These are phyloP conservation scores for Flaveria trinervia DNA, from an alignment of 129 eudicot species.

Conservation along the genomic window DNA sequence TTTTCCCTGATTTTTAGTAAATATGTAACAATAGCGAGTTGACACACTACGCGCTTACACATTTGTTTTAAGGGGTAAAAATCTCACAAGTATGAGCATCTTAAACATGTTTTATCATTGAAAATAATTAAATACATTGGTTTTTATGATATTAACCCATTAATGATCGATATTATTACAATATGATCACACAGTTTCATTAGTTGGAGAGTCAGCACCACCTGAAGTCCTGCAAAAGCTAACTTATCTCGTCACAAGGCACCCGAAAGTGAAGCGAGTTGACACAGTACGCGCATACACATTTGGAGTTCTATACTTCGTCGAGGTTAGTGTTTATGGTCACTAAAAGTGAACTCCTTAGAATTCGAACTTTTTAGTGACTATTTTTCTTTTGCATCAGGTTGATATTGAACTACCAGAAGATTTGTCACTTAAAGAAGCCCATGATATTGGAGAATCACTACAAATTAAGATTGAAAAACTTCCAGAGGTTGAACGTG, in stretches of 20 bases:
- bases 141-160: not conserved
- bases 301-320: constrained; percentile 85
- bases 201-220: constrained; percentile 92
- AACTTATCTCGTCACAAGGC: constrained; percentile 81
- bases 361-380: too few species aligned
- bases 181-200: constrained; percentile 55
- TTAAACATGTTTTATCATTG: too few species aligned
- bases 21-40: too few species aligned
- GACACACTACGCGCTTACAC: too few species aligned
- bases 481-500: constrained; percentile 84
- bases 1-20: not conserved
- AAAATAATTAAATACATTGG: too few species aligned
- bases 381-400: constrained; percentile 26
- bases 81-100: too few species aligned
- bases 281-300: constrained; percentile 93
- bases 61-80: too few species aligned
- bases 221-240: constrained; percentile 84
- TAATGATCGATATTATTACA: not conserved
- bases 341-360: not conserved
- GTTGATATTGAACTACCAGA: constrained; percentile 93
- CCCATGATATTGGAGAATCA: constrained; percentile 78
- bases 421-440: constrained; percentile 78
- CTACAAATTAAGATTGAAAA: constrained; percentile 76
- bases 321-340: constrained; percentile 57
- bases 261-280: constrained; percentile 82